Evolutionary conservation across 164 flowering plant genomes (phyloP).

Genomic region (Litsea cubeba): DNA sequence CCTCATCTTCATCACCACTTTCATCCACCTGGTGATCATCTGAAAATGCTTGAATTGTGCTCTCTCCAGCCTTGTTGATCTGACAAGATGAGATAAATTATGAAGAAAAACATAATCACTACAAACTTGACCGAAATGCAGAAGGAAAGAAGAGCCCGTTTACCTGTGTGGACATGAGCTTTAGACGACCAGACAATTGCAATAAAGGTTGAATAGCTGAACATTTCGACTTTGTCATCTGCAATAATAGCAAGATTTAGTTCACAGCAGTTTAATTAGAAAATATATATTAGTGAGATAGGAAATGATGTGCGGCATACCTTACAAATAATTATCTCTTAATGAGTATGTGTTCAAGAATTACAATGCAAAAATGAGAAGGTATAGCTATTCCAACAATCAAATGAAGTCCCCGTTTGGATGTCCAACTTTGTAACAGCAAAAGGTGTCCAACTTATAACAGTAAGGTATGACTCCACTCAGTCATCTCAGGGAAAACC

Average conservation of each 20-base stretch:
- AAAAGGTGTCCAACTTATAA: too few species aligned
- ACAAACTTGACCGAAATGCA: neutral
- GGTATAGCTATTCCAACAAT: too few species aligned
- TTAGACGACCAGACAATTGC: conserved; percentile 76
- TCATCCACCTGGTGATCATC: conserved; percentile 31
- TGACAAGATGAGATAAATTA: conserved; percentile 8
- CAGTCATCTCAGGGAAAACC: too few species aligned
- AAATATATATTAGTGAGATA: neutral
- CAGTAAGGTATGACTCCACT: too few species aligned
- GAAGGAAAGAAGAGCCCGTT: conserved; percentile 2
- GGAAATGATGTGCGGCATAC: neutral
- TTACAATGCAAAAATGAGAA: neutral
- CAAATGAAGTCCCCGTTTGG: too few species aligned
- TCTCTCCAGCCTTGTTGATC: conserved; percentile 55
- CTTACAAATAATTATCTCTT: too few species aligned
- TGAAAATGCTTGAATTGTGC: conserved; percentile 17
- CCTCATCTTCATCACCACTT: conserved; percentile 44
- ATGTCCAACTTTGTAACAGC: too few species aligned
- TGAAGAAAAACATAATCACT: neutral
- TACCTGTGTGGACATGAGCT: conserved; percentile 80
- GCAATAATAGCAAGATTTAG: conserved; percentile 15
- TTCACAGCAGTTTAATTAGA: neutral
- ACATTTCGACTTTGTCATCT: conserved; percentile 60
- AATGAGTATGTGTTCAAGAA: neutral
- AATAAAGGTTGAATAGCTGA: conserved; percentile 49